Evolutionary conservation across 192 early-diverging fungal species (phyloP), one percentile per base, ranked within the genome.

Genomic region (Rhizophlyctis rosea): DNA sequence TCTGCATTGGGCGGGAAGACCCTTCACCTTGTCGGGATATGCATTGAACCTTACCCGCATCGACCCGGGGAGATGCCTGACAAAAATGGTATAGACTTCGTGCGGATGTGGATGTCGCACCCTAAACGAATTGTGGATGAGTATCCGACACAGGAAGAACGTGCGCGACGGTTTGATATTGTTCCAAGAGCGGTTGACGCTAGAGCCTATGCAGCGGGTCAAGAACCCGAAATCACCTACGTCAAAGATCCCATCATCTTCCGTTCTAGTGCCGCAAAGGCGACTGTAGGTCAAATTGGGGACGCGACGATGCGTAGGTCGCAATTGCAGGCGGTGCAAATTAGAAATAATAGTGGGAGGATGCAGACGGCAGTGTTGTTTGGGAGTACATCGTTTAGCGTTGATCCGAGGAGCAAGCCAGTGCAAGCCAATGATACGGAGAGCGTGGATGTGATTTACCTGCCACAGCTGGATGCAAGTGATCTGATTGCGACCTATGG

Each of bases 81-180:
- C 58, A 81, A 73, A 58, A 77, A 83, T 61, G 68, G 78, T 3
- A 74, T 78, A 28, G 74, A 82, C 49, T 69, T 78, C 30, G 25
- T 80, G 57, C 34, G 77, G 58, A 73, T 79, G 64, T 84, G 82
- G 82, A 78, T 84, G 76, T 78, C 77, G 4, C 80, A 81, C 57
- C 76, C 80, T 11, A 74, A 79, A 67, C 51, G 74, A 18, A 34
- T 84, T 7, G n/a, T 73, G 5, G 82, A 80, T 47, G 76, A 83
- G 65, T 81, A 78, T 69, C 64, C 69, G 2, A n/a, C 63, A 2
- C n/a, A 53, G 23, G 75, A 80, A 23, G 75, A 77, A 44, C 59
- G 59, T 28, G 51, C 30, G 4, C 75, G 74, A 47, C 25, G 73
- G 30, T 78, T 81, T 59, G 69, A 76, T 29, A 50, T 57, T 0